A percentile compares a stretch with the other conserved stretches of the same genome.
Conservation (phyloP, 805 yeast genomes). For the Candida nitratophila region DNA sequence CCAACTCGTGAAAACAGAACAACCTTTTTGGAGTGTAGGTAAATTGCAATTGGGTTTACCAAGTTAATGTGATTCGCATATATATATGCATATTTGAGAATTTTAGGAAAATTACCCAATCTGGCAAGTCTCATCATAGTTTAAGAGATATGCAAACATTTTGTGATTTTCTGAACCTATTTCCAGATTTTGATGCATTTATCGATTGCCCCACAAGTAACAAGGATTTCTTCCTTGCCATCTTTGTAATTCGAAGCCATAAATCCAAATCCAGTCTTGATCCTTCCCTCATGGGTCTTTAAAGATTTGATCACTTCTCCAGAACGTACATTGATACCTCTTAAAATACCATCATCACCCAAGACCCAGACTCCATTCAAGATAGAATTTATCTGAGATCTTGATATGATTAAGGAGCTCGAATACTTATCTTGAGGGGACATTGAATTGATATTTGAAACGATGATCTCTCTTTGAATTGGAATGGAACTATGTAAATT, state of each 20-base stretch:
- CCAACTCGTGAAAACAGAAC: too few species aligned
- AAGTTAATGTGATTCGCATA: too few species aligned
- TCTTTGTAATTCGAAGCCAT: too few species aligned
- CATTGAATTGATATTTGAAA: conserved; percentile 38
- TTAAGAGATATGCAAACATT: too few species aligned
- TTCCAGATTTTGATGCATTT: conserved; percentile 28
- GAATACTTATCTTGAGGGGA: conserved; percentile 69
- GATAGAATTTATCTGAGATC: conserved; percentile 7
- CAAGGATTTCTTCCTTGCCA: conserved; percentile 27
- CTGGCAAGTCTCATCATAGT: background rate
- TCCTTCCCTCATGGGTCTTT: conserved; percentile 36
- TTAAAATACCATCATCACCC: conserved; percentile 60
- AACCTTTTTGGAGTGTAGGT: too few species aligned
- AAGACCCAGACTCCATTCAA: conserved; percentile 52
- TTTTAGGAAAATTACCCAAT: too few species aligned
- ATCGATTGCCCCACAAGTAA: conserved; percentile 47
- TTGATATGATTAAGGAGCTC: conserved; percentile 32
- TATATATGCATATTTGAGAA: too few species aligned
- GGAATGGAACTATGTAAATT: conserved; percentile 15
- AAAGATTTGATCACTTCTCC: conserved; percentile 28
- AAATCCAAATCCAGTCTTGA: conserved; percentile 34
- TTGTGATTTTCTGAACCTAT: too few species aligned
- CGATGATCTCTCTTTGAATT: conserved; percentile 28
- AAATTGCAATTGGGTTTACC: too few species aligned
- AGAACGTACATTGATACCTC: conserved; percentile 49